Evolutionary conservation across 176 grass and related monocot species (phyloP), one percentile per base, ranked within the genome.

Genomic region (Ensete ventricosum): DNA sequence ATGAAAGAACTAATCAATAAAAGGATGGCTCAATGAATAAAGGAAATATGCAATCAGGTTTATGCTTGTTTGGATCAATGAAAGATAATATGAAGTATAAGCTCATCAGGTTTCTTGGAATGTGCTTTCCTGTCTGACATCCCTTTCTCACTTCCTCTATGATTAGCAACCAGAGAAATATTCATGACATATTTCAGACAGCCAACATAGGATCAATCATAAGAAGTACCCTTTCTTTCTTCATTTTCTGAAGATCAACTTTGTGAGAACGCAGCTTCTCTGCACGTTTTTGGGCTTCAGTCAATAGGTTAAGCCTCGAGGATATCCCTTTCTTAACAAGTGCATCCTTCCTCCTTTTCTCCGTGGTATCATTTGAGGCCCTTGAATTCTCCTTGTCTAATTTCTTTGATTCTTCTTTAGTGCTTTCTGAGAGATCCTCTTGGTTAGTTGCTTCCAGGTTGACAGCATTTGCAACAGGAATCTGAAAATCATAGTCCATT

Each of bases 251-350:
- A 81, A 99, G 91, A 72, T 94, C 84, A 9, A 82, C 88, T 85
- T 99, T 99, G 51, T 89, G 95, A 34, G 84, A 83, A 48, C 96
- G 86, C 69, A 99, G 48, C 52, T 99, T 91, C 53, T 95, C 89
- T 24, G 96, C 96, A 29, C 96, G 88, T 78, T 99, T 99, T 76
- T 99, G 88, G 21, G 96, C 96, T 80, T 99, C 96, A 65, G 84
- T 77, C n/a, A 84, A 68, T 68, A 82, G 81, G 52, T 77, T 81
- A 73, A 80, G 71, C 69, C 80, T 94, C 57, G 91, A 88, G 9
- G 84, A 78, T 59, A 86, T 81, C 27, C 87, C 14, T 68, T 84
- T 91, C 65, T 79, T 95, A 20, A 76, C 52, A 16, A 86, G 52
- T 74, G 86, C 82, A 73, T 95, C 96, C 59, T 91, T 98, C 78